Evolutionary conservation across 345 rosid species (phyloP), one percentile per base, ranked within the genome.

Genomic region (Ceriops decandra): DNA sequence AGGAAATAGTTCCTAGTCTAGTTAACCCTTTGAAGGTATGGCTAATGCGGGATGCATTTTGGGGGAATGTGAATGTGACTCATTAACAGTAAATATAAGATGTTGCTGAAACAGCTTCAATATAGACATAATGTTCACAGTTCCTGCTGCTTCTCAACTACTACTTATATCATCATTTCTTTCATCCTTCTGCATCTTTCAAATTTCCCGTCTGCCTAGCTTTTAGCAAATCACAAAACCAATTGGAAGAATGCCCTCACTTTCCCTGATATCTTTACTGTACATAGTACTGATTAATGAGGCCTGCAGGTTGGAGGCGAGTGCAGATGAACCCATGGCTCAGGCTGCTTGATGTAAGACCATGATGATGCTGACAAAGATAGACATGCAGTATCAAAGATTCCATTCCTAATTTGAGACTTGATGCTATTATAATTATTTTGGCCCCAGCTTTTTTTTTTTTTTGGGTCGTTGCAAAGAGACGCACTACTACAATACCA

Each of bases 291-390:
- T 47, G 57, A 57, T 22, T 33, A 8, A 53, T 24, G 6, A 67
- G 32, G 68, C 52, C 77, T 80, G 64, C 86, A 88, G 90, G 84
- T 51, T 57, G 33, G 86, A 82, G 72, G 76, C 67, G 0, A 67
- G 62, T 62, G 71, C 74, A 21, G 80, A 81, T 33, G 93, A 88
- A 79, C 76, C 87, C 17, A 77, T 82, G 52, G 87, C 90, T 27
- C 84, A 79, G 78, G 82, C 87, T 46, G 87, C 72, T 52, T 88
- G 79, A 67, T 57, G 68, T n/a, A 53, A 65, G 60, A 31, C 28
- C 32, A 24, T 49, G 6, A 22, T 42, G 35, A 15, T 22, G 68
- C 32, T 66, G 1, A 33, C 36, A 31, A 13, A 21, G 10, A 33
- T 26, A 66, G 60, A 20, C 62, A 9, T 26, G 59, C 28, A 22